Evolutionary conservation across 2,329 filamentous ascomycete species (phyloP).

Genomic region (Penicillium sp.): DNA sequence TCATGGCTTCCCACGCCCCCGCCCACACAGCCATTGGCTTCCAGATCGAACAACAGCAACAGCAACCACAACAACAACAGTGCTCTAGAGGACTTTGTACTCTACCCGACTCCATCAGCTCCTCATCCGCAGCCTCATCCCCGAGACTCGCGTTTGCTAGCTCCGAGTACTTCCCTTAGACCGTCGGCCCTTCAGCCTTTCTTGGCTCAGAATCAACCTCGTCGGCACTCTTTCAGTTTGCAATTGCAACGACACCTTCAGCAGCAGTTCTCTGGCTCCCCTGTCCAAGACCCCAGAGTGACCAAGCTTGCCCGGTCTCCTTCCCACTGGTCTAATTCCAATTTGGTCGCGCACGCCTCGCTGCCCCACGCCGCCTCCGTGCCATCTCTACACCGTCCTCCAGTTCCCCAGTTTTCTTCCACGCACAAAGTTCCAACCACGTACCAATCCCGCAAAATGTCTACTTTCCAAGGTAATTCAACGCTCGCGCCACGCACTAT

Average conservation of each 20-base stretch:
- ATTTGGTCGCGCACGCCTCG: constrained; percentile 31
- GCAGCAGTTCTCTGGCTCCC: constrained; percentile 36
- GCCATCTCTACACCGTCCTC: constrained; percentile 43
- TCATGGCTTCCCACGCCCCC: constrained; percentile 51
- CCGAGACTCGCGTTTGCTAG: constrained; percentile 38
- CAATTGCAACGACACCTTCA: constrained; percentile 38
- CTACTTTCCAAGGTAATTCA: constrained; percentile 40
- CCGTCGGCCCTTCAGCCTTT: constrained; percentile 33
- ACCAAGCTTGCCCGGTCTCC: constrained; percentile 44
- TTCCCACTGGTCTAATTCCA: constrained; percentile 40
- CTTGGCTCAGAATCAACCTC: constrained; percentile 38
- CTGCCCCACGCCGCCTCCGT: constrained; percentile 41
- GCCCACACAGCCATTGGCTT: constrained; percentile 45
- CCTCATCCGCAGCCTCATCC: constrained; percentile 35
- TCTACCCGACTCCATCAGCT: constrained; percentile 39
- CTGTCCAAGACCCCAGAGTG: constrained; percentile 42
- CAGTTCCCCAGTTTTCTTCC: constrained; percentile 40
- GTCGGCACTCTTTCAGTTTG: constrained; percentile 40
- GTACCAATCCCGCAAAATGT: constrained; percentile 41
- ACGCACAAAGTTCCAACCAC: constrained; percentile 31
- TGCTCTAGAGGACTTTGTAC: constrained; percentile 48
- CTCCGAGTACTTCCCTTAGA: constrained; percentile 43
- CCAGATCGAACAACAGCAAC: constrained; percentile 36
- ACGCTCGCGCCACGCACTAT: constrained; percentile 17
- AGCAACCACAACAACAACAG: constrained; percentile 33